These are phyloP conservation scores for Cyclanthera cordifolia DNA, from an alignment of 306 rosid genomes.

Conservation along the genomic window DNA sequence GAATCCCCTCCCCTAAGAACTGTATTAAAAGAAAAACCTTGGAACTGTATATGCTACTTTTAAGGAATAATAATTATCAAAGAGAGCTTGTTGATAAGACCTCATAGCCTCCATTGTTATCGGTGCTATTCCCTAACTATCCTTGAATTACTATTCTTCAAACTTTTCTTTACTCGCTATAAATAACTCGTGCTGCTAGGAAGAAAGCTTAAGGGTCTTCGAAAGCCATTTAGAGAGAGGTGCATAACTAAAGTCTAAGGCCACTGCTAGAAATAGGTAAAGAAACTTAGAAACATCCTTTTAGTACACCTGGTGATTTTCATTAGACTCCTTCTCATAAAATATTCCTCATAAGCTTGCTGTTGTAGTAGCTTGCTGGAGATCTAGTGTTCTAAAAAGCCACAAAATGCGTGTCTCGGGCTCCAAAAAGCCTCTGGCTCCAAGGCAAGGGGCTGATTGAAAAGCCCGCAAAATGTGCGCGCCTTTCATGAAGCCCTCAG, in stretches of 20 bases:
- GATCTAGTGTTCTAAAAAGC: no score
- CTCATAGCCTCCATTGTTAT: background rate
- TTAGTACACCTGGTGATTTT: background rate
- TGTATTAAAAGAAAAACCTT: background rate
- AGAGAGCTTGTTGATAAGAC: background rate
- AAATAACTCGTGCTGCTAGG: background rate
- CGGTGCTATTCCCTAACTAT: background rate
- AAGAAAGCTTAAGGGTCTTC: background rate
- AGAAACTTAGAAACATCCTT: background rate
- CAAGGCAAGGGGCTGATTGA: no score
- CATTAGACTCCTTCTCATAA: background rate
- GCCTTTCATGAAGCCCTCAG: no score
- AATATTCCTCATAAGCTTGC: background rate
- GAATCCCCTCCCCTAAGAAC: background rate
- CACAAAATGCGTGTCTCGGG: no score
- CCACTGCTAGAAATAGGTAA: background rate
- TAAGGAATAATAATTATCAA: background rate
- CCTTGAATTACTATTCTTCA: background rate
- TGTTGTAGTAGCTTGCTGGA: background rate
- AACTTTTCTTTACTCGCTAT: background rate
- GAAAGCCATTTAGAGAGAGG: background rate
- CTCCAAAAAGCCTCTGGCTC: no score
- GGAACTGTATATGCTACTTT: background rate
- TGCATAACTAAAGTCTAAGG: background rate
- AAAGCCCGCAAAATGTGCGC: no score